A percentile compares a stretch with the other conserved stretches of the same genome.
Conservation (phyloP, 768 basidiomycete genomes). For the Crepidotus variabilis region DNA sequence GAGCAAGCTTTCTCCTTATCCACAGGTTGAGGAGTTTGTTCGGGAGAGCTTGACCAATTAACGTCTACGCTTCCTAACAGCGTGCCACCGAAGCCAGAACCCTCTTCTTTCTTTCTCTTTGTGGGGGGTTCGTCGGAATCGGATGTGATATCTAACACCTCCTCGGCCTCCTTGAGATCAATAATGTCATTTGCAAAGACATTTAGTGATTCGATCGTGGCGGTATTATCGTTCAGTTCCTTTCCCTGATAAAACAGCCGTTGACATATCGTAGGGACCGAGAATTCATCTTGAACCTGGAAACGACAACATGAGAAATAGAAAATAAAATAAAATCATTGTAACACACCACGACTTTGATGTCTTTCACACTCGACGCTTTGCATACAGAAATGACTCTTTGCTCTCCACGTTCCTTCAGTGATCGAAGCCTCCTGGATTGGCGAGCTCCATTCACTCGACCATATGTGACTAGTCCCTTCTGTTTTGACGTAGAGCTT, state of each 20-base stretch:
- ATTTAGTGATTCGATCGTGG: conserved; percentile 51
- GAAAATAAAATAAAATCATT: not conserved
- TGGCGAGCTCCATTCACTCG: conserved; percentile 51
- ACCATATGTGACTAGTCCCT: conserved; percentile 21
- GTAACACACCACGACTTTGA: conserved; percentile 63
- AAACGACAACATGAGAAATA: not conserved
- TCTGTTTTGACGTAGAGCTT: conserved; percentile 10
- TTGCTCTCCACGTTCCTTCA: conserved; percentile 45
- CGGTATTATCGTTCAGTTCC: conserved; percentile 64
- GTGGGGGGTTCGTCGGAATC: conserved; percentile 42
- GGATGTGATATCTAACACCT: conserved; percentile 52
- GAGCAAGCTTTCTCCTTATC: conserved; percentile 40
- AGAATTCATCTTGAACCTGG: conserved; percentile 59
- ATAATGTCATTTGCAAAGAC: conserved; percentile 56
- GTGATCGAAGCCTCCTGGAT: conserved; percentile 66
- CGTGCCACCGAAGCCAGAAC: conserved; percentile 71
- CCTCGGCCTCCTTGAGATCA: conserved; percentile 61
- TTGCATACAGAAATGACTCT: conserved; percentile 57
- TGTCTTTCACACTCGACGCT: conserved; percentile 68
- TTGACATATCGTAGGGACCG: conserved; percentile 75
- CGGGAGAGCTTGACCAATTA: conserved; percentile 23
- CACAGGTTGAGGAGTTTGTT: conserved; percentile 15
- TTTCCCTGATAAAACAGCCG: conserved; percentile 56
- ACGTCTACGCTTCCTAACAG: conserved; percentile 42
- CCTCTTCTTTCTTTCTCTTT: conserved; percentile 51